A percentile compares a stretch with the other conserved stretches of the same genome.
phyloP scores from a whole-genome alignment of 345 rosid species.

The Noccaea caerulescens region DNA sequence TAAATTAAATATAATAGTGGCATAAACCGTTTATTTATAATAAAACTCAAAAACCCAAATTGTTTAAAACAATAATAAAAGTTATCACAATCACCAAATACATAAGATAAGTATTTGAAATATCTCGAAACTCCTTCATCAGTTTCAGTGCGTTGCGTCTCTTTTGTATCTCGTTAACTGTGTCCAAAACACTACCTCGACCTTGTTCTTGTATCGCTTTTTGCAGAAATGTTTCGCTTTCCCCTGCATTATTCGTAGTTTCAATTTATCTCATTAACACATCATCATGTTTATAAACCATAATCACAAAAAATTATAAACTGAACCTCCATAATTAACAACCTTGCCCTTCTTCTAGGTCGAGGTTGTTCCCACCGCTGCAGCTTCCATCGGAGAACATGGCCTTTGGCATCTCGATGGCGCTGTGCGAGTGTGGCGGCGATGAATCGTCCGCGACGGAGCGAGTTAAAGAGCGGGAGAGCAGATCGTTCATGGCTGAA shows the following conservation, averaged over 20 bases:
- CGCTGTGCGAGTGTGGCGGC: conserved; percentile 48
- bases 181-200: conserved; percentile 71
- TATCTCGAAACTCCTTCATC: too few species aligned
- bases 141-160: conserved; percentile 76
- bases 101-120: too few species aligned
- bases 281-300: background rate
- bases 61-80: too few species aligned
- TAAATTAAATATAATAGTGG: too few species aligned
- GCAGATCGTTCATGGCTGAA: conserved; percentile 69
- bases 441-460: conserved; percentile 44
- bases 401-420: conserved; percentile 43
- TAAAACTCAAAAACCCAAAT: too few species aligned
- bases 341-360: conserved; percentile 36
- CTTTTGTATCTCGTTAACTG: conserved; percentile 77
- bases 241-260: conserved; percentile 52
- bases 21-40: too few species aligned
- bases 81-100: too few species aligned
- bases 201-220: conserved; percentile 94
- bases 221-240: conserved; percentile 84
- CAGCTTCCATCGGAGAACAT: conserved; percentile 49
- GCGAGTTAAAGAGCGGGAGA: conserved; percentile 70
- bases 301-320: background rate
- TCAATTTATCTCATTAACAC: background rate
- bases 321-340: background rate
- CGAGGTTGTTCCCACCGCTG: conserved; percentile 54